Conservation (phyloP, 192 early-diverging fungal genomes). For the Umbelopsis sp. region DNA sequence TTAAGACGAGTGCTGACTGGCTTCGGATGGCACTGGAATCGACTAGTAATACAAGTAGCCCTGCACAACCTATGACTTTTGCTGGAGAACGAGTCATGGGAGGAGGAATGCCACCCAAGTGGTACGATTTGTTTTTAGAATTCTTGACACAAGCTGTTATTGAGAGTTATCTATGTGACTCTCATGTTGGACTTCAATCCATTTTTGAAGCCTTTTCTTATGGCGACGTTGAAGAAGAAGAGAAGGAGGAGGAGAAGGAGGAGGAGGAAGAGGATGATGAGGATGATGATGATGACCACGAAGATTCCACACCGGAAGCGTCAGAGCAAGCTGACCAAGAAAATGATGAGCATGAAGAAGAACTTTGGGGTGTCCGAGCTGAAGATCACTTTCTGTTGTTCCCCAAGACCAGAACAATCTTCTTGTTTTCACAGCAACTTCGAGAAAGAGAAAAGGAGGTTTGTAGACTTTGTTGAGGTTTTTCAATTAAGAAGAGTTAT, state of each 20-base stretch:
- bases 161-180: conserved; percentile 55
- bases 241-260: conserved; percentile 20
- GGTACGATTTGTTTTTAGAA: conserved; percentile 58
- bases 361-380: conserved; percentile 43
- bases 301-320: conserved; percentile 23
- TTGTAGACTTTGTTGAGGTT: neutral
- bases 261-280: conserved; percentile 21
- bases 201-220: conserved; percentile 56
- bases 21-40: conserved; percentile 35
- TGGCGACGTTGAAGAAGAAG: conserved; percentile 49
- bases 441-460: conserved; percentile 36
- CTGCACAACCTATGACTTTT: conserved; percentile 32
- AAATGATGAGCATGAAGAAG: conserved; percentile 31
- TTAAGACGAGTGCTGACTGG: conserved; percentile 50
- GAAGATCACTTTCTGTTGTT: conserved; percentile 49
- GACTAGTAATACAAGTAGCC: neutral
- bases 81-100: conserved; percentile 42
- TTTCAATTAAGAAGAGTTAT: too few species aligned
- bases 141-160: conserved; percentile 57
- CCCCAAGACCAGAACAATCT: conserved; percentile 49
- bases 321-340: neutral
- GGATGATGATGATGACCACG: conserved; percentile 18
- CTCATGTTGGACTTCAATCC: conserved; percentile 41
- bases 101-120: conserved; percentile 45
- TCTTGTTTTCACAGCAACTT: conserved; percentile 44